A percentile compares a stretch with the other conserved stretches of the same genome.
Conservation (phyloP, 1,284 basidiomycete species). For the Leccinum angustisporum region DNA sequence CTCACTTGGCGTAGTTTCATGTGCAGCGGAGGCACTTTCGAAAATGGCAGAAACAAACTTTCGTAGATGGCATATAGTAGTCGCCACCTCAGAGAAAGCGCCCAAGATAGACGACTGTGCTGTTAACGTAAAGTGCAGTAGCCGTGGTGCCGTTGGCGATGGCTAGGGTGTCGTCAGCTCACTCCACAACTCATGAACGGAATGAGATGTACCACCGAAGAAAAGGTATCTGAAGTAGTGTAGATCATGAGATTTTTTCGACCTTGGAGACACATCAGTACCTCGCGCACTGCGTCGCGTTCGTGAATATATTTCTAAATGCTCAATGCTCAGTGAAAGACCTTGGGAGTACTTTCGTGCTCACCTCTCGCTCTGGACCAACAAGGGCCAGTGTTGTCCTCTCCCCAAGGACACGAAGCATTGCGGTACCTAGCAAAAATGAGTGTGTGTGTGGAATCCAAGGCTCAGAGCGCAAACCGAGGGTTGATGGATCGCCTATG, state of each 20-base stretch:
- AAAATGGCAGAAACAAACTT: constrained; percentile 53
- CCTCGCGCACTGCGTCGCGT: constrained; percentile 69
- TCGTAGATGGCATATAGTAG: constrained; percentile 60
- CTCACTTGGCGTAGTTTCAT: constrained; percentile 21
- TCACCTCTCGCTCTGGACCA: constrained; percentile 36
- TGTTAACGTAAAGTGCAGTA: constrained; percentile 62
- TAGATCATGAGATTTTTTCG: constrained; percentile 58
- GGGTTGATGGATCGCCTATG: constrained; percentile 64
- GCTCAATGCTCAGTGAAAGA: neutral
- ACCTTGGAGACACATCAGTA: constrained; percentile 72
- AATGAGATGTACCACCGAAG: constrained; percentile 30
- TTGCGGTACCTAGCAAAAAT: constrained; percentile 44
- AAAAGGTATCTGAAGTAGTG: constrained; percentile 41
- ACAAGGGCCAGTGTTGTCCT: constrained; percentile 27
- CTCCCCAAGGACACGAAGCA: constrained; percentile 40
- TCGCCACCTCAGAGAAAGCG: constrained; percentile 55
- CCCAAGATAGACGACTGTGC: constrained; percentile 64
- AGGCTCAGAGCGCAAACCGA: constrained; percentile 43
- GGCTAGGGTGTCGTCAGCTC: constrained; percentile 39
- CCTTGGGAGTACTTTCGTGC: neutral
- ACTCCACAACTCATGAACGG: neutral
- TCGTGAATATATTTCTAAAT: constrained; percentile 67
- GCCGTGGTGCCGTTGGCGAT: constrained; percentile 50
- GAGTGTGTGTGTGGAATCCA: neutral
- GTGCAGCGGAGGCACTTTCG: constrained; percentile 26